Conservation (phyloP, 371 early-diverging fungal genomes). For the Haplosporangium sp. region DNA sequence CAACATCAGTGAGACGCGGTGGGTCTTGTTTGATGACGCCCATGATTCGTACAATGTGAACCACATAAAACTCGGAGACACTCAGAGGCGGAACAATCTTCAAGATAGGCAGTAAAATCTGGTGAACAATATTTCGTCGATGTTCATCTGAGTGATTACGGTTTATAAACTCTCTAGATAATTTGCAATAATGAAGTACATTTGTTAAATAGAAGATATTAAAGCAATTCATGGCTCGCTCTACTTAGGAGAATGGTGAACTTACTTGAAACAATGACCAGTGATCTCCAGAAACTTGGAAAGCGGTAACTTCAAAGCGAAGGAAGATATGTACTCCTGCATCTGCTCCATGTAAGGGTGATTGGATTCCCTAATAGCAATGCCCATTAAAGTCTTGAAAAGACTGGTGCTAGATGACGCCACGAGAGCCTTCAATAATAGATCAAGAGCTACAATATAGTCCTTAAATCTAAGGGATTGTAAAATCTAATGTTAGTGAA, state of each 20-base stretch:
- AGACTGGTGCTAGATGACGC: conserved; percentile 59
- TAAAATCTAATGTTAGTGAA: not conserved
- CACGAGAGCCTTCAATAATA: conserved; percentile 63
- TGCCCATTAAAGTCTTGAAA: conserved; percentile 63
- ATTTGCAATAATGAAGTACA: no score
- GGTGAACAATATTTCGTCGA: conserved; percentile 60
- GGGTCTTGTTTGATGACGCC: conserved; percentile 44
- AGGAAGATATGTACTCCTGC: conserved; percentile 54
- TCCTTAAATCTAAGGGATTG: conserved; percentile 61
- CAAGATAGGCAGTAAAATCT: conserved; percentile 63
- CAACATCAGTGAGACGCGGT: conserved; percentile 49
- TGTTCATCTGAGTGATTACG: conserved; percentile 45
- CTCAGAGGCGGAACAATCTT: conserved; percentile 54
- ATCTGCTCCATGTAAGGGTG: conserved; percentile 64
- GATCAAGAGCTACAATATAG: conserved; percentile 64
- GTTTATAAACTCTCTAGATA: conserved; percentile 60
- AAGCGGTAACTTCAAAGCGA: conserved; percentile 57
- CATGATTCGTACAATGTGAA: conserved; percentile 66
- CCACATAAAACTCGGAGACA: conserved; percentile 62
- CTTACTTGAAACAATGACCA: conserved; percentile 62
- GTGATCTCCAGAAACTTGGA: conserved; percentile 58
- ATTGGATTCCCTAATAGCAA: conserved; percentile 67
- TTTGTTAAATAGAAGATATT: no score
- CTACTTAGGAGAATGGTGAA: not conserved
- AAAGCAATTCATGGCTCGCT: not conserved